Evolutionary conservation across 2,329 filamentous ascomycete species (phyloP), one percentile per base, ranked within the genome.

Genomic region (Alternaria conjuncta): DNA sequence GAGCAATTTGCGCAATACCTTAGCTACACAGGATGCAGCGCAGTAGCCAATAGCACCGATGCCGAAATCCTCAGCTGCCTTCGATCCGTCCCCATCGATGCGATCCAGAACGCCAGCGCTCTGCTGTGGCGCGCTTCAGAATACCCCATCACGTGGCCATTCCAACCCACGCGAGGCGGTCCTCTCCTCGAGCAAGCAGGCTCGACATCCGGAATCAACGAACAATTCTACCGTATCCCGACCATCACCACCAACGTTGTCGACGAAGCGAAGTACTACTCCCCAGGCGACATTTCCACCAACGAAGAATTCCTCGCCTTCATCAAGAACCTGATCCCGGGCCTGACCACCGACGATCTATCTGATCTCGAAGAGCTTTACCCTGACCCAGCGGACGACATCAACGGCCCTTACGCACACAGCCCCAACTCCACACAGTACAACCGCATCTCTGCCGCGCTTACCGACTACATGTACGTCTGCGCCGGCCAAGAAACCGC

Each of bases 401-500:
- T 54, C 10, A 68, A 71, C 28, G 62, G 68, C 10, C 79, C 79
- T 0, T 84, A 79, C 46, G 77, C 75, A 41, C 74, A 80, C 60
- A 82, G 81, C 0, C 79, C 81, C 0, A 84, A 82, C 54, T 79
- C 80, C 28, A 81, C 79, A 0, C 83, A 84, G 61, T 84, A 82
- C 49, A 70, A 82, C 43, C 81, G 83, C 5, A 25, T 84, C 8
- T 77, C 80, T 0, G 82, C 82, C 1, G 81, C 83, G 0, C 63
- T 73, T 0, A 79, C 79, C 13, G 83, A 84, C 66, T 84, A 82
- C 54, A 82, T 79, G 28, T 84, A 84, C 61, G 80, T 82, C 15
- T 84, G 82, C 20, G 78, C 83, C 0, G 79, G 78, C 0, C 82
- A 84, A n/a, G 82, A 84, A 61, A 84, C 82, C 0, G 81, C 82